Conservation (phyloP, 352 stramenopile genomes). For the Phytophthora pisi region DNA sequence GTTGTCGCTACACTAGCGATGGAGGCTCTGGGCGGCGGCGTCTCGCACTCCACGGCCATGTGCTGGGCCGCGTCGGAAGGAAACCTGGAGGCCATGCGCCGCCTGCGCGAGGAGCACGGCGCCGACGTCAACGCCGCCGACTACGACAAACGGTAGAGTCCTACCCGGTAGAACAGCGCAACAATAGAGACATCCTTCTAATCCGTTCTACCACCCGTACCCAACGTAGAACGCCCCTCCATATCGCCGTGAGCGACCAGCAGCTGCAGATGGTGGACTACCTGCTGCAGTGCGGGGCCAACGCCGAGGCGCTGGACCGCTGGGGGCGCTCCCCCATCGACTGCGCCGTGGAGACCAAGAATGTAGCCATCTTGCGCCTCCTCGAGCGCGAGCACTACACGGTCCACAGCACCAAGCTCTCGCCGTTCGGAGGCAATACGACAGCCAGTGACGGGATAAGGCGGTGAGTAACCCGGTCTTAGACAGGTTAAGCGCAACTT, state of each 20-base stretch:
- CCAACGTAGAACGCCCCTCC: conserved; percentile 62
- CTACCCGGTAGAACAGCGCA: no score
- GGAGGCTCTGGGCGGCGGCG: neutral
- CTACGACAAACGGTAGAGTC: conserved; percentile 72
- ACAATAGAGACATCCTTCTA: no score
- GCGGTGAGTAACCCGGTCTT: conserved; percentile 17
- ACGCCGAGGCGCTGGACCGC: conserved; percentile 58
- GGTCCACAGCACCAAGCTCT: conserved; percentile 22
- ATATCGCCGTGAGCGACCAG: conserved; percentile 76
- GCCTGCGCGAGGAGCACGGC: conserved; percentile 60
- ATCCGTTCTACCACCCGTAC: neutral
- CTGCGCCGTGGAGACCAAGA: conserved; percentile 60
- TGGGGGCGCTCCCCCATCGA: conserved; percentile 77
- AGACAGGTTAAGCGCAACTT: conserved; percentile 13
- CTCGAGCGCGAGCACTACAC: conserved; percentile 48
- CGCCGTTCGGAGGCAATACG: conserved; percentile 22
- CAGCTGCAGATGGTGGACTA: conserved; percentile 65
- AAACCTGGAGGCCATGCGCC: conserved; percentile 65
- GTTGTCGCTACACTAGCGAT: no score
- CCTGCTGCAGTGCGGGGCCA: conserved; percentile 63
- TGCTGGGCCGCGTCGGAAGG: conserved; percentile 76
- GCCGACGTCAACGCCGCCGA: conserved; percentile 77
- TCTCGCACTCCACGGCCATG: conserved; percentile 70
- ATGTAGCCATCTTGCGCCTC: conserved; percentile 53
- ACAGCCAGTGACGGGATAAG: conserved; percentile 13